Percentiles rank a stretch among this genome's conserved stretches.
Evolutionary conservation across 2,329 filamentous ascomycete genomes (phyloP).

Genomic region (Thelonectria blattea): DNA sequence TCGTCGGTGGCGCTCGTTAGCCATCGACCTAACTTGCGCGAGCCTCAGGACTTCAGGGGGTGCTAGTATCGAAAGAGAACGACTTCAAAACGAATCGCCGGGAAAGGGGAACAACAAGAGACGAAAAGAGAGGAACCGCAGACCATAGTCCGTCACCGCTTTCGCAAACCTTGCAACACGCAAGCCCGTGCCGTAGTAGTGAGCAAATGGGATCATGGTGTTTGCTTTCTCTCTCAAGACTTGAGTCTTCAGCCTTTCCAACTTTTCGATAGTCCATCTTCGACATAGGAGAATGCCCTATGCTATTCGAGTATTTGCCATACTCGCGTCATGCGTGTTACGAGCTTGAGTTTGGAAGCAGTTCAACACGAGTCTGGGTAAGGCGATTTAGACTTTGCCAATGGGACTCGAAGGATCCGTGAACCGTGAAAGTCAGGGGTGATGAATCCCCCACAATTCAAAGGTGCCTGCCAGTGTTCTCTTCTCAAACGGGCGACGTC

Average conservation of each 20-base stretch:
- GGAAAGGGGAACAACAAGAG: neutral
- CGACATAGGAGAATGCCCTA: neutral
- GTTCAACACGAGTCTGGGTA: conserved; percentile 8
- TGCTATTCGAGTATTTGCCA: neutral
- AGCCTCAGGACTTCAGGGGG: neutral
- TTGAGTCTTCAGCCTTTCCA: neutral
- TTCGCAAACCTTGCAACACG: neutral
- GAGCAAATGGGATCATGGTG: neutral
- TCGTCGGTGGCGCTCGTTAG: neutral
- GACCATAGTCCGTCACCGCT: neutral
- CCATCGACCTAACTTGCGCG: neutral
- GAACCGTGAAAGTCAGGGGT: conserved; percentile 4
- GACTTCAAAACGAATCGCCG: neutral
- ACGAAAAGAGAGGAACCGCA: neutral
- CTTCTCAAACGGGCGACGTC: neutral
- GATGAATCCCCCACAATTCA: conserved; percentile 8
- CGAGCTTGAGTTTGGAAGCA: conserved; percentile 7
- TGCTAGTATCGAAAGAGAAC: conserved; percentile 2
- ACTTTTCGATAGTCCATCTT: neutral
- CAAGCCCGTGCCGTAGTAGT: neutral
- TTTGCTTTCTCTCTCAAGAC: neutral
- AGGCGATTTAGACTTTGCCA: conserved; percentile 19
- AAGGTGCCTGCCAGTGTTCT: conserved; percentile 1
- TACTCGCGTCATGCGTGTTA: neutral
- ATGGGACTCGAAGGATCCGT: conserved; percentile 11